Evolutionary conservation across 106 monocot species (phyloP).

Genomic region (Amphibolis antarctica): DNA sequence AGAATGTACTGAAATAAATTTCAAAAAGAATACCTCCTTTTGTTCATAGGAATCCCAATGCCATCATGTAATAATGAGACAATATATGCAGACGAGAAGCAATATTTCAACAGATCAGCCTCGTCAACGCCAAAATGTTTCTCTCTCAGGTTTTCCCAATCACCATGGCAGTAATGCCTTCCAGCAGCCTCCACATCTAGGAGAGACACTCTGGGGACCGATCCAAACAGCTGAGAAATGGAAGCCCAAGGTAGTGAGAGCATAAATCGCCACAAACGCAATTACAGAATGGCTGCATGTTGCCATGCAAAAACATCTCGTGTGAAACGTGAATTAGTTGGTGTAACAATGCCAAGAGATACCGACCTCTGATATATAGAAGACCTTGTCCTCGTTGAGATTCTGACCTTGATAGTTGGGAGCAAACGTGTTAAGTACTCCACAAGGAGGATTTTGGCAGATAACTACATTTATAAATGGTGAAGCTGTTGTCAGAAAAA

Average conservation of each 20-base stretch:
- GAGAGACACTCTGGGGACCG: slow-evolving; percentile 5
- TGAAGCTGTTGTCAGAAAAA: neutral
- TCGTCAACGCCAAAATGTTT: neutral
- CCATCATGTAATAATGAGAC: slow-evolving; percentile 6
- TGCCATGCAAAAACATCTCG: neutral
- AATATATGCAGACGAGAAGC: slow-evolving; percentile 10
- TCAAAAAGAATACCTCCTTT: slow-evolving; percentile 1
- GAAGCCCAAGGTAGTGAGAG: neutral
- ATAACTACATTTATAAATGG: neutral
- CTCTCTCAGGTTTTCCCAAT: slow-evolving; percentile 4
- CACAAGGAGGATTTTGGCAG: slow-evolving; percentile 8
- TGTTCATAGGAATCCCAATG: slow-evolving; percentile 10
- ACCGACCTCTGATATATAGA: slow-evolving; percentile 10
- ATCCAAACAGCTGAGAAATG: slow-evolving; percentile 9
- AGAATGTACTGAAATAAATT: neutral
- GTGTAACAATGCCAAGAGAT: neutral
- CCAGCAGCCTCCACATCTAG: slow-evolving; percentile 8
- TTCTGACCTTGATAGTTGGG: neutral
- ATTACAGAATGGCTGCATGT: neutral
- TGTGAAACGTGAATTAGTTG: neutral
- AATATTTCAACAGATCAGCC: slow-evolving; percentile 16
- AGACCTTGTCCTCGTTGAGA: neutral
- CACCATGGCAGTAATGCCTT: slow-evolving; percentile 9
- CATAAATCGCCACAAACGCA: neutral
- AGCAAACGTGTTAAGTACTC: neutral